Evolutionary conservation across 306 rosid species (phyloP).

Genomic region (Lathyrus sativus): DNA sequence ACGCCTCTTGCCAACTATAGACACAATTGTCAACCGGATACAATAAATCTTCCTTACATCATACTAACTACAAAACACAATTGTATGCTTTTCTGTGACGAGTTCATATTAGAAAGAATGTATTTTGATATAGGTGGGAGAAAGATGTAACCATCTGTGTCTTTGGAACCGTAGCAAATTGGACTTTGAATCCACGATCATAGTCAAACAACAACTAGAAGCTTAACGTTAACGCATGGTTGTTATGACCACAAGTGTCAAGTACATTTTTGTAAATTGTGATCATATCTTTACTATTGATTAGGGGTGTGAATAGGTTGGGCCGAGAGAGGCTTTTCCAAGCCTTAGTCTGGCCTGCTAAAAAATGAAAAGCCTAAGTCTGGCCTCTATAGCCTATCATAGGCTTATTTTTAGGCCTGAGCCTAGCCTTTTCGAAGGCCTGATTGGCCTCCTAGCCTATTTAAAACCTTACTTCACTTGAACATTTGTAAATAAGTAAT

Average conservation of each 20-base stretch:
- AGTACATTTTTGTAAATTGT: background rate
- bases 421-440: too few relatives aligned
- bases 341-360: too few relatives aligned
- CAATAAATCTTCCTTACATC: background rate
- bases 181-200: background rate
- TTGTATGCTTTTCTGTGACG: background rate
- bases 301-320: too few relatives aligned
- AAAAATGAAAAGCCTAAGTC: too few relatives aligned
- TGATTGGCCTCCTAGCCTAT: too few relatives aligned
- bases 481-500: too few relatives aligned
- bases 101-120: background rate
- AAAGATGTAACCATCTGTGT: background rate
- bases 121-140: conserved; percentile 2
- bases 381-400: too few relatives aligned
- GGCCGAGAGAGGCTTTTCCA: too few relatives aligned
- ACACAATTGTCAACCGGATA: background rate
- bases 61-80: background rate
- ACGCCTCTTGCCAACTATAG: background rate
- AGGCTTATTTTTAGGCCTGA: too few relatives aligned
- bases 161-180: background rate
- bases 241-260: background rate
- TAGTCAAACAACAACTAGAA: background rate
- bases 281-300: background rate
- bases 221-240: background rate
- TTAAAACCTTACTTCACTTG: too few relatives aligned